Evolutionary conservation across 164 flowering plant genomes (phyloP), one percentile per base, ranked within the genome.

Genomic region (Tinospora cordifolia): DNA sequence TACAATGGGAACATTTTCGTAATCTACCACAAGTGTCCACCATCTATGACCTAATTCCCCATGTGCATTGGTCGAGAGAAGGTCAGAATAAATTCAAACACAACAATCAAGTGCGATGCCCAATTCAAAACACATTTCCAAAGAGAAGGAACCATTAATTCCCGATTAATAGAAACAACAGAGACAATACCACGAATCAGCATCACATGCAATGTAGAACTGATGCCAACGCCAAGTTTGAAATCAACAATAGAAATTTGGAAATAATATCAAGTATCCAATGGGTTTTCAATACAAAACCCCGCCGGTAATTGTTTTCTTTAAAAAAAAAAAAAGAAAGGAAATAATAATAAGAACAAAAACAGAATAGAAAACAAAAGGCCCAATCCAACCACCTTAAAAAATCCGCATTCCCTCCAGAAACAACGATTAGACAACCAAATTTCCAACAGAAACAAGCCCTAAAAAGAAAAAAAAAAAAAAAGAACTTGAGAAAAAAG

Each of bases 401-500:
- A 49, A 67, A 10, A 5, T 25, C 30, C 36, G 26, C 36, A 25
- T 24, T 39, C 30, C 26, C 30, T 67, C 30, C 36, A 46, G 21
- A 71, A 10, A 46, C 67, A 27, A 71, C 27, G 47, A 30, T 39
- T 6, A 27, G 22, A 10, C 58, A 12, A 69, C 25, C 21, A 69
- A 54, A 19, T 34, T 69, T 14, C 36, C 5, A 4, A 30, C 36
- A 2, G 12, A 17, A 1, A 66, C 14, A 59, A 75, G 59, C 51
- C 77, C 63, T 41, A 60, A 38, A 70, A 30, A 66, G 34, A 64
- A 40, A 34, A 63, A 67, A 25, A 46, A 54, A 27, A 30, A 30
- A 30, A 30, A 71, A 67, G 15, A 44, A 24, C 41, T 25, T 38
- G 36, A 2, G 40, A 65, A 72, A 30, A 30, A 30, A 1, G 4